phyloP scores from a whole-genome alignment of 768 basidiomycete genomes.

The Auricularia cornea region DNA sequence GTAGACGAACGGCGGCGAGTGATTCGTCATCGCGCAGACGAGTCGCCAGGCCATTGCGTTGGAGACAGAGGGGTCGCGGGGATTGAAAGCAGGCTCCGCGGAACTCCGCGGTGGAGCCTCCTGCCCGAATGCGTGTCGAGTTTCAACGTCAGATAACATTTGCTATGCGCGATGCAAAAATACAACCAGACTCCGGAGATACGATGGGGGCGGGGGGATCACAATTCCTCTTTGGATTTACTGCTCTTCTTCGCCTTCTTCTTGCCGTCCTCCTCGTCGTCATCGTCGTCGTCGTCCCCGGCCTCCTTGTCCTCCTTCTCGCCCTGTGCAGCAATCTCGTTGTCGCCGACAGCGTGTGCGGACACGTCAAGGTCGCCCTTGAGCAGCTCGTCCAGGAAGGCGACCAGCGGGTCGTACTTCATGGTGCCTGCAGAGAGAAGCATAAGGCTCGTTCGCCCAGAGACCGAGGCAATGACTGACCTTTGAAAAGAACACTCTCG shows the following conservation, averaged over 20 bases:
- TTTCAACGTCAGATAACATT: no score
- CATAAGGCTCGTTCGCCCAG: neutral
- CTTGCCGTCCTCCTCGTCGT: slow-evolving; percentile 14
- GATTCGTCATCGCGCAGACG: no score
- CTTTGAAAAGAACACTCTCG: slow-evolving; percentile 56
- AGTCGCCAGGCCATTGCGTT: no score
- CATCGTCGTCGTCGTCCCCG: slow-evolving; percentile 19
- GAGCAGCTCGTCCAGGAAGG: slow-evolving; percentile 63
- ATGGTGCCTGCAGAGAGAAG: slow-evolving; percentile 39
- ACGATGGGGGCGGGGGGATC: neutral
- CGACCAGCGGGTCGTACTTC: slow-evolving; percentile 67
- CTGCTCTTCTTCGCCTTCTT: slow-evolving; percentile 13
- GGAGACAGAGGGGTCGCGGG: no score
- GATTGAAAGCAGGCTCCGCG: no score
- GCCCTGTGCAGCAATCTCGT: slow-evolving; percentile 7
- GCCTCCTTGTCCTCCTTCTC: slow-evolving; percentile 15
- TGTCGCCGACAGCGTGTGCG: slow-evolving; percentile 34
- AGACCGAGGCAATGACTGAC: slow-evolving; percentile 28
- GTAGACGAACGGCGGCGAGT: no score
- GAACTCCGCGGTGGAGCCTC: no score
- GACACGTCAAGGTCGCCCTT: slow-evolving; percentile 58
- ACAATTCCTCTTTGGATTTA: slow-evolving; percentile 16
- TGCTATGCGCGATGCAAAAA: no score
- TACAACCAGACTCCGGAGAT: no score
- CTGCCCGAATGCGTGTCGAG: no score